Conservation (phyloP, 1,284 basidiomycete species). For the Ustilago loliicola region DNA sequence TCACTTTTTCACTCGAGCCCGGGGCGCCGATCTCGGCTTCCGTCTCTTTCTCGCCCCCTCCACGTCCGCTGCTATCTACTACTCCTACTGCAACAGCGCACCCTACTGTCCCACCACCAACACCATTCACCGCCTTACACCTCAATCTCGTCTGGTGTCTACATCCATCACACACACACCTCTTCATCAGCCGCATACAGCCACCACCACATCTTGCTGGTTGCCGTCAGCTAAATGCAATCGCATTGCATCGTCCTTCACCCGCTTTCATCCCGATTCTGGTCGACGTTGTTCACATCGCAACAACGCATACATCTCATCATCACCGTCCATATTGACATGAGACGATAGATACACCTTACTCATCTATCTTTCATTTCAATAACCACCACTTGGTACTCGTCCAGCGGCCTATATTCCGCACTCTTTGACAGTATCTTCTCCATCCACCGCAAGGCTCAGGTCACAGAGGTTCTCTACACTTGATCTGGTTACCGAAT, state of each 20-base stretch:
- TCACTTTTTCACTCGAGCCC: not conserved
- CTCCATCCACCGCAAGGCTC: constrained; percentile 4
- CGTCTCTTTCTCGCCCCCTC: not conserved
- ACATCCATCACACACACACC: constrained; percentile 4
- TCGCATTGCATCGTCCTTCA: not conserved
- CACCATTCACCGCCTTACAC: not conserved
- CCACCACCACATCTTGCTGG: constrained; percentile 1
- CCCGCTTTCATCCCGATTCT: not conserved
- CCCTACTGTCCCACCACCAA: constrained; percentile 10
- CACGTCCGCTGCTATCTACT: not conserved
- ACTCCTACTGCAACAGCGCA: too few species aligned
- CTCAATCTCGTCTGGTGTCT: not conserved
- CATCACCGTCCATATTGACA: not conserved
- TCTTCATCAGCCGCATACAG: not conserved
- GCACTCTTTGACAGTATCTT: constrained; percentile 3
- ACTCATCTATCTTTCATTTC: not conserved
- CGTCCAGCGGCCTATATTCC: constrained; percentile 17
- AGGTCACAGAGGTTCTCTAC: constrained; percentile 18
- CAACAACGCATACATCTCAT: not conserved
- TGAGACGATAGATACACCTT: constrained; percentile 1
- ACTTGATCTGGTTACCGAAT: constrained; percentile 6
- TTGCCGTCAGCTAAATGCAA: constrained; percentile 1
- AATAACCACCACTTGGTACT: not conserved
- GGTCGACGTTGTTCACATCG: constrained; percentile 2
- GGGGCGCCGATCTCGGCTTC: not conserved